Conservation (phyloP, 176 grass and related monocot genomes). For the Aegilops sharonensis region DNA sequence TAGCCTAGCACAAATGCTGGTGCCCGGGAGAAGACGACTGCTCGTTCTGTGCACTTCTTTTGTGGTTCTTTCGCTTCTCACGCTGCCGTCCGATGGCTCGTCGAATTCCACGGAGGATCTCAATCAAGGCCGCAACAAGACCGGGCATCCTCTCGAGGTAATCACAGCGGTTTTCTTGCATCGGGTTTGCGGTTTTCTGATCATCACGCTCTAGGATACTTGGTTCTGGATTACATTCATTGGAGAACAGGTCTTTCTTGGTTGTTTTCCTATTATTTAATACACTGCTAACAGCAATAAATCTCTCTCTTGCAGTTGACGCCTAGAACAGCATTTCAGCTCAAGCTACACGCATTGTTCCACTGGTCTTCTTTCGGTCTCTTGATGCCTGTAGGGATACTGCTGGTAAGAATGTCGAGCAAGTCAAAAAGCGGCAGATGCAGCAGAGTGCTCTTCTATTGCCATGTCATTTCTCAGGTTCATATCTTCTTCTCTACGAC, state of each 20-base stretch:
- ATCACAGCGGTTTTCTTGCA: neutral
- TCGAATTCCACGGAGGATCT: slow-evolving; percentile 13
- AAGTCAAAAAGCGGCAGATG: slow-evolving; percentile 42
- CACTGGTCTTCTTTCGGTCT: slow-evolving; percentile 88
- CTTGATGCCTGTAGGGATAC: slow-evolving; percentile 85
- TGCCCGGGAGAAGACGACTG: slow-evolving; percentile 30
- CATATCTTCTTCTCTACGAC: neutral
- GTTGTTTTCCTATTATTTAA: neutral
- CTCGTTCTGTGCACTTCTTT: slow-evolving; percentile 22
- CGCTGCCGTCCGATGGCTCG: slow-evolving; percentile 15
- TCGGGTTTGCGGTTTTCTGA: neutral
- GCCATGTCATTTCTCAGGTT: slow-evolving; percentile 84
- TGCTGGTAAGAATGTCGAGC: slow-evolving; percentile 73
- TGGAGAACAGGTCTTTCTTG: neutral
- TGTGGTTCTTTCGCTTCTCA: slow-evolving; percentile 37
- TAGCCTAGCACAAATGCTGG: slow-evolving; percentile 36
- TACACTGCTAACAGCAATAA: neutral
- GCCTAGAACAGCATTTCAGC: slow-evolving; percentile 60
- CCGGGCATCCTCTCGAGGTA: slow-evolving; percentile 54
- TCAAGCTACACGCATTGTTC: slow-evolving; percentile 87
- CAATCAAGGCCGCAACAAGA: slow-evolving; percentile 45
- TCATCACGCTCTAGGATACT: neutral
- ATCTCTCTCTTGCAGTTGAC: slow-evolving; percentile 45
- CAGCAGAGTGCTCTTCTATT: slow-evolving; percentile 67
- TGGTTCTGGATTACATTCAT: neutral